phyloP scores from a whole-genome alignment of 129 eudicot species.

The Flaveria trinervia region DNA sequence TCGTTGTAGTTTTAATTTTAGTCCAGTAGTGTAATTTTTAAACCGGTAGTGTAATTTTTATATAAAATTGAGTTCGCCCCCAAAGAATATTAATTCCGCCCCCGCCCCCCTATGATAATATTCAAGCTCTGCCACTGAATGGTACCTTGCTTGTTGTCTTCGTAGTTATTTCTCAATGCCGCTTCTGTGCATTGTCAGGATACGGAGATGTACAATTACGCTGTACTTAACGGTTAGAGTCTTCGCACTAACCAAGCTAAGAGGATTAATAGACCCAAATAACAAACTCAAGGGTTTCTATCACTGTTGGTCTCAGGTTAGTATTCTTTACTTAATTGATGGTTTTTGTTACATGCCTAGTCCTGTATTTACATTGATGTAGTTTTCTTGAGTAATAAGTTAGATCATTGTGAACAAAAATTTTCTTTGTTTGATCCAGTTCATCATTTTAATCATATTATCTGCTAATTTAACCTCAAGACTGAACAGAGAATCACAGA shows the following conservation, averaged over 20 bases:
- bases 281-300: constrained; percentile 13
- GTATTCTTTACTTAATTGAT: not conserved
- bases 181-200: not conserved
- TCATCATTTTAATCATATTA: constrained; percentile 1
- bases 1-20: too few species aligned
- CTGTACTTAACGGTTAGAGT: not conserved
- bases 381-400: constrained; percentile 14
- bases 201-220: too few species aligned
- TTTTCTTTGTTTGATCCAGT: not conserved
- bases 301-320: constrained; percentile 14
- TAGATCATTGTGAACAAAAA: constrained; percentile 2
- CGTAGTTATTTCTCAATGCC: not conserved
- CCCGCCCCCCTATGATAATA: too few species aligned
- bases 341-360: constrained; percentile 1
- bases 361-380: constrained; percentile 7
- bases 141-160: not conserved
- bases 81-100: too few species aligned
- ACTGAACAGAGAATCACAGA: not conserved
- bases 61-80: too few species aligned
- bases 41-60: too few species aligned
- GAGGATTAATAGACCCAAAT: not conserved
- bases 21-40: too few species aligned
- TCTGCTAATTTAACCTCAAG: not conserved
- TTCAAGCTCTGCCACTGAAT: too few species aligned
- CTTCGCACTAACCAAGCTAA: not conserved